phyloP scores from a whole-genome alignment of 2,329 filamentous ascomycete species.

The Purpureocillium takamizusanense region DNA sequence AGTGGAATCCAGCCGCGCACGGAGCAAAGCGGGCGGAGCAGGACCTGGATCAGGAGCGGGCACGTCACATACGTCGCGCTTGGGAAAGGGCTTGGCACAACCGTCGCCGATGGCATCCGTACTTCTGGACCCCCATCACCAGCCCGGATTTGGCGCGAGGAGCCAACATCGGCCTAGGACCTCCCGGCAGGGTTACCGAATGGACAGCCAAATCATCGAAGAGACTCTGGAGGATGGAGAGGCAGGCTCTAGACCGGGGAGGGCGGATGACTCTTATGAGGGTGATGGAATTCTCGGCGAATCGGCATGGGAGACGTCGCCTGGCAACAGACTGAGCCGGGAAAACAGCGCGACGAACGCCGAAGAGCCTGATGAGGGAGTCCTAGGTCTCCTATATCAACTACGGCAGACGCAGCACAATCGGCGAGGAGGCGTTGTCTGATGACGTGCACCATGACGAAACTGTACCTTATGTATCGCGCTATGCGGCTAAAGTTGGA shows the following conservation, averaged over 20 bases:
- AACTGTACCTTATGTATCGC: too few relatives aligned
- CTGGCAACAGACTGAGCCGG: slow-evolving; percentile 38
- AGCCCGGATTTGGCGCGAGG: slow-evolving; percentile 42
- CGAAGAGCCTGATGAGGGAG: slow-evolving; percentile 41
- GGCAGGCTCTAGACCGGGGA: slow-evolving; percentile 33
- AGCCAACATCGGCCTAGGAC: slow-evolving; percentile 38
- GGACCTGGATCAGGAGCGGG: slow-evolving; percentile 8
- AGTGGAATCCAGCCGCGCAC: slow-evolving; percentile 33
- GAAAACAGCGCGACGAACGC: slow-evolving; percentile 40
- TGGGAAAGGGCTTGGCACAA: slow-evolving; percentile 33
- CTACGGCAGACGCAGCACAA: slow-evolving; percentile 48
- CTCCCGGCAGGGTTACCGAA: slow-evolving; percentile 34
- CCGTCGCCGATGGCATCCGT: slow-evolving; percentile 64
- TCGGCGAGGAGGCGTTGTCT: slow-evolving; percentile 31
- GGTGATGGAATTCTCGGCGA: slow-evolving; percentile 43
- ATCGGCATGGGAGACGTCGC: slow-evolving; percentile 52
- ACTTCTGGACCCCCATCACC: slow-evolving; percentile 67
- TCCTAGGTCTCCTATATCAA: slow-evolving; percentile 49
- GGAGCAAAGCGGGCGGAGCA: slow-evolving; percentile 27
- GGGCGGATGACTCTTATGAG: slow-evolving; percentile 44
- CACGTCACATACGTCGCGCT: background rate
- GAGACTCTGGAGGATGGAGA: slow-evolving; percentile 41
- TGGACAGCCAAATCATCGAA: slow-evolving; percentile 44
- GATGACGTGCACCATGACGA: background rate
- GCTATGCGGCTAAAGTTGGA: too few relatives aligned